phyloP scores from a whole-genome alignment of 495 filamentous ascomycete species.

The Jackrogersella multiformis region DNA sequence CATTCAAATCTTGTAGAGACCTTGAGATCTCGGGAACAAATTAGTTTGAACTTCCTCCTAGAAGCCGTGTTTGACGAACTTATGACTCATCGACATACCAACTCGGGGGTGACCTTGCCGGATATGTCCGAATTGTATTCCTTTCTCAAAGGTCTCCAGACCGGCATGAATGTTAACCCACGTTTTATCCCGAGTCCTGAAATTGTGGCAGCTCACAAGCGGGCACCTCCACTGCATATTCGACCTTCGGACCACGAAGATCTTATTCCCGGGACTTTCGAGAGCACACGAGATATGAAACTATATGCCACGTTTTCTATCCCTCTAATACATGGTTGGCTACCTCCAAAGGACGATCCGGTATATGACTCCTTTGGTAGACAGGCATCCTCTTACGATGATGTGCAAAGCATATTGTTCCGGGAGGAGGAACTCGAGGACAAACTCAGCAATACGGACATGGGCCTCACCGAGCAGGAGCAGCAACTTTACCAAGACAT shows the following conservation, averaged over 20 bases:
- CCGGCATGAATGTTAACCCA: slow-evolving; percentile 98
- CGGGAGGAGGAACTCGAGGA: slow-evolving; percentile 87
- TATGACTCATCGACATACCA: slow-evolving; percentile 67
- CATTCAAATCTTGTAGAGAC: slow-evolving; percentile 79
- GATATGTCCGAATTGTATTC: slow-evolving; percentile 87
- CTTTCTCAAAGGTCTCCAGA: slow-evolving; percentile 89
- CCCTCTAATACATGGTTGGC: slow-evolving; percentile 94
- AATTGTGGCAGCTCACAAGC: slow-evolving; percentile 54
- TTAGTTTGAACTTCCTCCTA: slow-evolving; percentile 83
- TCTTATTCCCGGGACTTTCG: slow-evolving; percentile 74
- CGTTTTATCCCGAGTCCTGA: slow-evolving; percentile 69
- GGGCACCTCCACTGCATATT: slow-evolving; percentile 53
- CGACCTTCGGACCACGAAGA: slow-evolving; percentile 56
- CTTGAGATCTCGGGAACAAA: slow-evolving; percentile 80
- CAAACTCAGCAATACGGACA: slow-evolving; percentile 65
- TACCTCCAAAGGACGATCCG: slow-evolving; percentile 70
- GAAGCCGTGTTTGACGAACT: slow-evolving; percentile 92
- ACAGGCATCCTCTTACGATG: slow-evolving; percentile 83
- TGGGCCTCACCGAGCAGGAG: slow-evolving; percentile 69
- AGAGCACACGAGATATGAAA: slow-evolving; percentile 81
- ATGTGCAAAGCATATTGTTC: slow-evolving; percentile 87
- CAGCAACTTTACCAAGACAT: slow-evolving; percentile 81
- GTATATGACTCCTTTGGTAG: slow-evolving; percentile 74
- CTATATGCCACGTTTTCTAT: slow-evolving; percentile 88
- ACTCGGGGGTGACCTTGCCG: slow-evolving; percentile 64